Evolutionary conservation across 495 filamentous ascomycete species (phyloP).

Genomic region (Neurospora sp.): DNA sequence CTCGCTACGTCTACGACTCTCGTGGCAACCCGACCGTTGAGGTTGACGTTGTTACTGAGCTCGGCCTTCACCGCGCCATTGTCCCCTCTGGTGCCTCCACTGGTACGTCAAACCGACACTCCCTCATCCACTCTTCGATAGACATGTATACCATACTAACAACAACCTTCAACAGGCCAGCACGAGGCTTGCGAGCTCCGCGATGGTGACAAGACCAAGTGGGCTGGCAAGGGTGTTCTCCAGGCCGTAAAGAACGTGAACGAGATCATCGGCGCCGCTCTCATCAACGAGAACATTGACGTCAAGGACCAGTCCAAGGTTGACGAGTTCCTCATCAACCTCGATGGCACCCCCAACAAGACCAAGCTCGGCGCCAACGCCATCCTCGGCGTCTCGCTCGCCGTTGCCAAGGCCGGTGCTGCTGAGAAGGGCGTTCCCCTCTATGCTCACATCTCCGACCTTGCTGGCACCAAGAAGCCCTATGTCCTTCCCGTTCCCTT

Average conservation of each 20-base stretch:
- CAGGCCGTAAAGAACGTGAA: conserved; percentile 98
- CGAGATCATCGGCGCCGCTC: conserved; percentile 74
- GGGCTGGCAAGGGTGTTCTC: conserved; percentile 92
- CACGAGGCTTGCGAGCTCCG: conserved; percentile 98
- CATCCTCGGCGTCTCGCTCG: conserved; percentile 92
- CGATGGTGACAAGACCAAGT: conserved; percentile 95
- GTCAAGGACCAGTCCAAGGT: conserved; percentile 94
- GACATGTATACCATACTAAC: conserved; percentile 1
- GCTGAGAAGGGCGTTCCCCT: conserved; percentile 97
- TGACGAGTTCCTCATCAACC: conserved; percentile 89
- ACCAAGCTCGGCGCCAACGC: conserved; percentile 96
- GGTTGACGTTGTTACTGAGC: conserved; percentile 93
- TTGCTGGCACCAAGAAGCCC: conserved; percentile 98
- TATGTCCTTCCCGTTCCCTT: conserved; percentile 98
- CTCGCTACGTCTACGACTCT: conserved; percentile 98
- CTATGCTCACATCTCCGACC: conserved; percentile 96
- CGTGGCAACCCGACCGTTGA: conserved; percentile 92
- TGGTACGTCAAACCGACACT: conserved; percentile 45
- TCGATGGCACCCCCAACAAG: conserved; percentile 97
- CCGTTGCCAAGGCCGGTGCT: conserved; percentile 94
- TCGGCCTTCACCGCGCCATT: conserved; percentile 95
- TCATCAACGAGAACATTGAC: conserved; percentile 89
- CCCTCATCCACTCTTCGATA: neutral
- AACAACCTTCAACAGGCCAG: conserved; percentile 51
- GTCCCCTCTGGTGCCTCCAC: conserved; percentile 97